phyloP scores from a whole-genome alignment of 1,139 yeast genomes.

The Kodamaea fungicola region DNA sequence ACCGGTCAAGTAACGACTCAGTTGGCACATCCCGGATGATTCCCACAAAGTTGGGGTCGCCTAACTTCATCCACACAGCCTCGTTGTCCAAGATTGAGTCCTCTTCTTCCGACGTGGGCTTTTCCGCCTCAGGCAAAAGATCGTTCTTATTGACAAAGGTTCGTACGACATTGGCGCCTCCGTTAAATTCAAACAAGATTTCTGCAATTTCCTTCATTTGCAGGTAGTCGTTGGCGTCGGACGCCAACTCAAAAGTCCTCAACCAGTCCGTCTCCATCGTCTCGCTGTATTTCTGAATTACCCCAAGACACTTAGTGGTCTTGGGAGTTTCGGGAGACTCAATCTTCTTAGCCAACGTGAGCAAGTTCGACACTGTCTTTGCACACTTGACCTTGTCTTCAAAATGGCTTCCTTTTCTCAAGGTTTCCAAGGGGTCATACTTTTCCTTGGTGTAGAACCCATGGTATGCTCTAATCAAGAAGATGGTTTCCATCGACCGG shows the following conservation, averaged over 20 bases:
- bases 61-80: constrained; percentile 31
- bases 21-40: constrained; percentile 32
- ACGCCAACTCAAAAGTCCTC: constrained; percentile 56
- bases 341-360: constrained; percentile 61
- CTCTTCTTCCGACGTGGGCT: constrained; percentile 26
- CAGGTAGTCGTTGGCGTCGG: constrained; percentile 55
- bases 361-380: constrained; percentile 60
- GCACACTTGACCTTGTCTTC: constrained; percentile 67
- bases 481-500: constrained; percentile 68
- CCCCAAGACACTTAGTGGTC: constrained; percentile 47
- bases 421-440: constrained; percentile 58
- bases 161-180: constrained; percentile 79
- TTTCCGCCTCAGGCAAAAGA: constrained; percentile 50
- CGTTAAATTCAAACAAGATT: constrained; percentile 77
- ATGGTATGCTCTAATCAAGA: constrained; percentile 73
- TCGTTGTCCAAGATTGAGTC: constrained; percentile 39
- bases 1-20: constrained; percentile 30
- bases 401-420: constrained; percentile 39
- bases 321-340: constrained; percentile 49
- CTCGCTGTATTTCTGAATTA: constrained; percentile 72
- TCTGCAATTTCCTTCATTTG: constrained; percentile 77
- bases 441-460: constrained; percentile 62
- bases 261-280: constrained; percentile 66
- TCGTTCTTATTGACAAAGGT: constrained; percentile 81
- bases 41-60: constrained; percentile 35